Base-by-base conservation (phyloP, 73 alveolate genomes). In the Tetrahymena borealis region DNA sequence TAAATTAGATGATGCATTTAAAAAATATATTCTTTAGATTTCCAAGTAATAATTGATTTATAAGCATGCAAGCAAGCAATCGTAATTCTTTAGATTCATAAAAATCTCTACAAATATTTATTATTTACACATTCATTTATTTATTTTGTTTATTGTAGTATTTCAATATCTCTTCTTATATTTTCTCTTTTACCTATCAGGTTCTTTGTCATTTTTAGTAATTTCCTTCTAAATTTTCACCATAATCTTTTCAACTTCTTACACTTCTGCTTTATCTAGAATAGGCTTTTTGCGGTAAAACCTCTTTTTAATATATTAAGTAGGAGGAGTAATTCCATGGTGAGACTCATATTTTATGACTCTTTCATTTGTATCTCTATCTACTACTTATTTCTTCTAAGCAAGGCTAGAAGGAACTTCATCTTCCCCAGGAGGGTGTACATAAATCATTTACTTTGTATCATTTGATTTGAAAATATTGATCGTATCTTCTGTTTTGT, bases 401-500 rank as follows among this genome's bases (percentile, higher is more conserved):
- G 85, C 85, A n/a, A 60, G 28, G 28, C 31, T 9, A 24, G 2
- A 60, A 60, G 94, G 94, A 9, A 60, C 92, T 13, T 38, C 60
- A n/a, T 91, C 90, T 77, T 91, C 94, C 15, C 41, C 78, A 7
- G 78, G 92, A 8, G 91, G 91, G 36, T 60, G 78, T 10, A 91
- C 60, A 60, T 91, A 91, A 39, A 91, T 38, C 94, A 91, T 38
- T 40, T 91, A 60, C 16, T 39, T 33, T 11, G 90, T 91, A 28
- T 91, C 94, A 32, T 39, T 60, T 16, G 78, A 60, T 60, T 91
- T 91, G 94, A 91, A 91, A 20, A 38, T 60, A 40, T 91, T 91
- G 18, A 91, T 91, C 12, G 78, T 35, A 91, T 91, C 94, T 38
- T 60, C 78, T 37, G 94, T 91, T 91, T 91, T 91, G 33, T 91